Evolutionary conservation across 345 rosid species (phyloP).

Genomic region (Populus pruinosa): DNA sequence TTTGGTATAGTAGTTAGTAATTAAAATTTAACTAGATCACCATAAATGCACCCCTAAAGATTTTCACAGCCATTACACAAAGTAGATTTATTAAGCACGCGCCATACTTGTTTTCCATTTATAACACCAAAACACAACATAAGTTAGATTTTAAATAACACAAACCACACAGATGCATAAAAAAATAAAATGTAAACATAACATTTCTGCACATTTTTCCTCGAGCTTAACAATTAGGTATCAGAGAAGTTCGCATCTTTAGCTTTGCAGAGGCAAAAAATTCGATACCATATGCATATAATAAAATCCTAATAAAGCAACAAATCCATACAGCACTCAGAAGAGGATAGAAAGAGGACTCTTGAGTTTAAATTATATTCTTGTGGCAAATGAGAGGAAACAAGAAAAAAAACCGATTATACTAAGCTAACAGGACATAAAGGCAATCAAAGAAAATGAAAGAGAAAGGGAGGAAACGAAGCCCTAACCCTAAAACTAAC

Average conservation of each 20-base stretch:
- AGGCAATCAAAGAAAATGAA: background rate
- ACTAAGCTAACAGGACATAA: background rate
- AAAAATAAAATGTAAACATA: background rate
- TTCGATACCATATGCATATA: background rate
- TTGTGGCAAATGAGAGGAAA: background rate
- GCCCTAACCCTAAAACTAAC: slow-evolving; percentile 19
- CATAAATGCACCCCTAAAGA: background rate
- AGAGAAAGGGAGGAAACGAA: background rate
- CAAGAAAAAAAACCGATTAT: background rate
- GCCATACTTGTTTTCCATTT: background rate
- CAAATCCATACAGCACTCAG: background rate
- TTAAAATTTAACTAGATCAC: background rate
- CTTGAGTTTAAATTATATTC: background rate
- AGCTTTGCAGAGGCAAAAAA: background rate
- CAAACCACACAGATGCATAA: background rate
- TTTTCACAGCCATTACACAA: background rate
- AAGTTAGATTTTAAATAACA: background rate
- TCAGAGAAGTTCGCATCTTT: background rate
- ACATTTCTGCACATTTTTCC: background rate
- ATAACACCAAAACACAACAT: background rate
- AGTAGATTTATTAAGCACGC: background rate
- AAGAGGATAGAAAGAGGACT: background rate
- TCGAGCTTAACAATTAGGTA: background rate
- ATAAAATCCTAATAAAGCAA: background rate
- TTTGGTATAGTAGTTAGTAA: background rate